Conservation (phyloP, 1,139 yeast genomes). For the Blastobotrys indianensis region DNA sequence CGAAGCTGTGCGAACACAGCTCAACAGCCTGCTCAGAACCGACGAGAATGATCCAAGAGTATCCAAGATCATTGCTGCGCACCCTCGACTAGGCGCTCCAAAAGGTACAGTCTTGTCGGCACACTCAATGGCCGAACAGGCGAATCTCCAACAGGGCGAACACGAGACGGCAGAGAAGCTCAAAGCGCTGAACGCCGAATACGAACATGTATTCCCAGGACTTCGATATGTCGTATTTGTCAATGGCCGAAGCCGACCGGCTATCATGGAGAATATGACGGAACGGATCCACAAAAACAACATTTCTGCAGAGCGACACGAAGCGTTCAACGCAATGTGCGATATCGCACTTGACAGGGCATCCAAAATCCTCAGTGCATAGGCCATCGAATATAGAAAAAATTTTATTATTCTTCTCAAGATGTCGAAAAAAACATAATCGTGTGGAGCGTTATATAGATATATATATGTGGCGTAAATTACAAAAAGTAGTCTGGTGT, state of each 20-base stretch:
- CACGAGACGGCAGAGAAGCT: conserved; percentile 47
- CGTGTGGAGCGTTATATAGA: neutral
- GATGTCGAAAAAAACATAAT: neutral
- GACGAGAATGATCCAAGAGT: conserved; percentile 27
- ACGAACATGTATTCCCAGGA: conserved; percentile 73
- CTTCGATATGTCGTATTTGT: conserved; percentile 87
- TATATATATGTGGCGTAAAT: neutral
- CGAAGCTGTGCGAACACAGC: conserved; percentile 40
- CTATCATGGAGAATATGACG: conserved; percentile 61
- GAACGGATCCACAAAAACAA: conserved; percentile 52
- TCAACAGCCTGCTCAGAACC: conserved; percentile 34
- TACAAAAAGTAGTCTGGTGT: conserved; percentile 97
- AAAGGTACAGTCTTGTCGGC: conserved; percentile 45
- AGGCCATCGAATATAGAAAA: neutral
- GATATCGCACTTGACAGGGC: conserved; percentile 82
- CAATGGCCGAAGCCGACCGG: conserved; percentile 66
- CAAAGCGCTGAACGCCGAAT: conserved; percentile 48
- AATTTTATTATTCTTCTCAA: neutral
- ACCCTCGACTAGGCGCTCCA: conserved; percentile 77
- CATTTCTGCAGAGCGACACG: conserved; percentile 48
- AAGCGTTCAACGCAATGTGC: conserved; percentile 81
- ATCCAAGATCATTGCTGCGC: conserved; percentile 55
- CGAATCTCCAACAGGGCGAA: conserved; percentile 45
- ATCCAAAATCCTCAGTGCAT: conserved; percentile 16
- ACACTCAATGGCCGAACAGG: conserved; percentile 70